Base-by-base conservation (phyloP, 2,329 filamentous ascomycete genomes). In the Paecilomyces sp. region DNA sequence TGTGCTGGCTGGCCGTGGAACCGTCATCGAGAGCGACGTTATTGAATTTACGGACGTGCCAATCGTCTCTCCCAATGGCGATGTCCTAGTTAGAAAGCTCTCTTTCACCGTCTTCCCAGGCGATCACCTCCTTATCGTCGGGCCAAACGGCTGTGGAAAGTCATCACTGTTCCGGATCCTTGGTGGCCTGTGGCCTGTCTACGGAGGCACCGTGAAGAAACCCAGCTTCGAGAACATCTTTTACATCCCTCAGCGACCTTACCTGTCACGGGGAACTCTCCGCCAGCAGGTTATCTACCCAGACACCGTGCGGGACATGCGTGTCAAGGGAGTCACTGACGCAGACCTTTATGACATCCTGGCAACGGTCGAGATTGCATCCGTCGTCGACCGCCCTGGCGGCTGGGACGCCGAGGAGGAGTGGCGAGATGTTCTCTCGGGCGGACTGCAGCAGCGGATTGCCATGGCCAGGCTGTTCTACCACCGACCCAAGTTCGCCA, bases 211-310 rank as follows among this genome's bases (percentile, higher is more conserved):
- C 1, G 94, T 99, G 22, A 84, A 91, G 68, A 97, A 97, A 74
- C 94, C 94, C 1, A 87, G 90, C 1, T 94, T 93, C 69, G 87
- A 90, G 65, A 89, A 94, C 72, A 97, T 99, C 71, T 99, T 97
- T 78, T 99, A 99, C 78, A 95, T 99, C 64, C 94, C 94, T 0
- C 94, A 99, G 71, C 87, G 94, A 1, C 94, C 94, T 0, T 99
- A 99, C 71, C 83, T 99, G 1, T 94, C 90, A 13, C 87, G 91
- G 57, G 94, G 94, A 24, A 92, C 90, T 1, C 84, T 99, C n/a
- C 88, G 94, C 47, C 92, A 97, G 74, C 94, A 99, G 70, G 92
- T 99, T 67, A 96, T 94, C 61, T 99, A 99, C 75, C 94, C 94
- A 0, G 94, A 99, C 74, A 89, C 87, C 8, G 76, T 96, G 18